Base-by-base conservation (phyloP, 139 green algal genomes). In the Ettlia oleoabundans region DNA sequence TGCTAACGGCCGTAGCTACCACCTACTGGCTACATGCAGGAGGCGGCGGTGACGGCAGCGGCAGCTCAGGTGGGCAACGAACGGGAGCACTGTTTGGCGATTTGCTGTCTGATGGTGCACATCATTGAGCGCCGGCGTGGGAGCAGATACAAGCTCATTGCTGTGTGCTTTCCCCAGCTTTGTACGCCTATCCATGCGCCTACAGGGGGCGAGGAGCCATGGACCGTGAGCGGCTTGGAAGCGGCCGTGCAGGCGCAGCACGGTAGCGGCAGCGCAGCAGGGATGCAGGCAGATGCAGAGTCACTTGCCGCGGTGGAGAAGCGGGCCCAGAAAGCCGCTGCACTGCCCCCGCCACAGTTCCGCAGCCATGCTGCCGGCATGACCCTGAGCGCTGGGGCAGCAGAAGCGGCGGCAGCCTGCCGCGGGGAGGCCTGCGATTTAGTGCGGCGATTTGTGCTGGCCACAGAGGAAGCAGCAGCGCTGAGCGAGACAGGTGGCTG, bases 151-250 rank as follows among this genome's bases (percentile, higher is more conserved):
- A 58, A 15, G 47, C 47, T 15, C 47, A 24, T 58, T 58, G 47
- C 13, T 15, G 13, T 10, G 13, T 15, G 13, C 10, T 58, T 10
- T 58, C 47, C 15, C 47, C 10, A 58, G 13, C 10, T 10, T 58
- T 15, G 47, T 58, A n/a, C n/a, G 47, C 10, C 47, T 15, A 58
- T 10, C 47, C 47, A 58, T 58, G 47, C 62, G 32, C 10, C 64
- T 2, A 7, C 32, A 28, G 64, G 4, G 26, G 4, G 21, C 28
- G n/a, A 19, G 7, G 42, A 63, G 43, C 70, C 70, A 8, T 63
- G 70, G 70, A 77, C 70, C 6, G 70, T 77, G 42, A 37, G 26
- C 70, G 70, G 70, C n/a, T 30, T 77, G 15, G 70, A 77, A n/a
- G 70, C 43, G n/a, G 70, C 70, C 2, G 28, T 28, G 26, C n/a